Conservation (phyloP, 2,329 filamentous ascomycete species). For the Aspergillus candidus region DNA sequence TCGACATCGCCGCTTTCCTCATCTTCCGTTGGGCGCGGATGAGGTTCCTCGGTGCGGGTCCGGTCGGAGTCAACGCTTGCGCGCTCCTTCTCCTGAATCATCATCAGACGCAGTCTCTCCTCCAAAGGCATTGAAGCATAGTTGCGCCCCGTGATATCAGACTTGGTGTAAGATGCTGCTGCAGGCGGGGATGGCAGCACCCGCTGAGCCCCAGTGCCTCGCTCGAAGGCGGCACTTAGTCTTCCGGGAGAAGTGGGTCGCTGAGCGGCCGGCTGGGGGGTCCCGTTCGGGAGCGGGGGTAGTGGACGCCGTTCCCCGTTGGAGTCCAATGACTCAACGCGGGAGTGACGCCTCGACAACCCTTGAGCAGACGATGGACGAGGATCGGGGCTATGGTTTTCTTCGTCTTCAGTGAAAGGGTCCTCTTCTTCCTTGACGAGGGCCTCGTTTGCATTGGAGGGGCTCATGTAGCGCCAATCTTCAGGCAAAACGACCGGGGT, state of each 20-base stretch:
- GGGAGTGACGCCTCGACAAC: conserved; percentile 40
- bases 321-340: conserved; percentile 68
- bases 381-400: conserved; percentile 59
- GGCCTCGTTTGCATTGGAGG: conserved; percentile 52
- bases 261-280: conserved; percentile 31
- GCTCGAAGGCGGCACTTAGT: conserved; percentile 66
- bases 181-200: conserved; percentile 66
- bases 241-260: conserved; percentile 55
- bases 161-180: conserved; percentile 62
- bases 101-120: conserved; percentile 81
- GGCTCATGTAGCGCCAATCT: conserved; percentile 81
- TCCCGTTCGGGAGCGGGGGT: conserved; percentile 67
- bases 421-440: conserved; percentile 55
- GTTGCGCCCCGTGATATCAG: conserved; percentile 70
- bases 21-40: neutral
- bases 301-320: conserved; percentile 78
- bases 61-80: conserved; percentile 5
- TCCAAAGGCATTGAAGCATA: conserved; percentile 75
- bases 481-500: conserved; percentile 96
- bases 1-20: neutral
- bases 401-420: conserved; percentile 58
- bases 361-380: conserved; percentile 43
- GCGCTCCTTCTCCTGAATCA: conserved; percentile 64
- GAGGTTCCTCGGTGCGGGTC: neutral
- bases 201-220: conserved; percentile 60